A percentile compares a stretch with the other conserved stretches of the same genome.
Conservation (phyloP, 768 basidiomycete species). For the Mycena capillaripes region DNA sequence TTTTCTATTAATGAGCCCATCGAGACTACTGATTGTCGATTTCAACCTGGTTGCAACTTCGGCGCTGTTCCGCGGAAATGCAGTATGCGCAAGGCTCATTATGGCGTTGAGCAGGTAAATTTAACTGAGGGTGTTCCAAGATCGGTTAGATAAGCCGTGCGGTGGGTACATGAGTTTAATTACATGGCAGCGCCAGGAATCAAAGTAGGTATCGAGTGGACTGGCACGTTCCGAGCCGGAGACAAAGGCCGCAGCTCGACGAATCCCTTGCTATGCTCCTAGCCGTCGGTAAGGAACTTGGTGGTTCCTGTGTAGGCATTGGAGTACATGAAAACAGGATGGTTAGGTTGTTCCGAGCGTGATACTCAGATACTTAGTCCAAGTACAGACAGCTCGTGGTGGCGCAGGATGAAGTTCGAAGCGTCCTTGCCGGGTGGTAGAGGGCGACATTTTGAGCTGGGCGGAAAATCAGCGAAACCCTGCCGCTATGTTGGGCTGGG, state of each 20-base stretch:
- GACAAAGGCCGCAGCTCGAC: background rate
- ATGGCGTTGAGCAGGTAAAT: slow-evolving; percentile 18
- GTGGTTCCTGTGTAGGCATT: background rate
- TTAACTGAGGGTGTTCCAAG: slow-evolving; percentile 12
- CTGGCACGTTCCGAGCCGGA: background rate
- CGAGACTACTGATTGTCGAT: slow-evolving; percentile 1
- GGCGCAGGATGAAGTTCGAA: slow-evolving; percentile 21
- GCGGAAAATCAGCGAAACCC: background rate
- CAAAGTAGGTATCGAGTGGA: background rate
- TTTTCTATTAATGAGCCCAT: slow-evolving; percentile 3
- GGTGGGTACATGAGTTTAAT: too few relatives aligned
- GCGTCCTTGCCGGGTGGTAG: slow-evolving; percentile 13
- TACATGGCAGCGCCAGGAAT: slow-evolving; percentile 12
- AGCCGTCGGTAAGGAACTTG: background rate
- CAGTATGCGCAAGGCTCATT: slow-evolving; percentile 19
- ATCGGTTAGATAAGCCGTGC: background rate
- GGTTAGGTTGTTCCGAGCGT: slow-evolving; percentile 15
- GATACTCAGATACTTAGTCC: slow-evolving; percentile 18
- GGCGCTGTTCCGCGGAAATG: slow-evolving; percentile 25
- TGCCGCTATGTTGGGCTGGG: background rate
- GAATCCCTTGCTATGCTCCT: slow-evolving; percentile 13
- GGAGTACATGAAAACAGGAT: slow-evolving; percentile 22
- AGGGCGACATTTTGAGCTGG: background rate
- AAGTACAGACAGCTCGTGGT: slow-evolving; percentile 12
- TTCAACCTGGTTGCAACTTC: slow-evolving; percentile 10